phyloP scores from a whole-genome alignment of 169 alveolate species.

The Plasmodium relictum region DNA sequence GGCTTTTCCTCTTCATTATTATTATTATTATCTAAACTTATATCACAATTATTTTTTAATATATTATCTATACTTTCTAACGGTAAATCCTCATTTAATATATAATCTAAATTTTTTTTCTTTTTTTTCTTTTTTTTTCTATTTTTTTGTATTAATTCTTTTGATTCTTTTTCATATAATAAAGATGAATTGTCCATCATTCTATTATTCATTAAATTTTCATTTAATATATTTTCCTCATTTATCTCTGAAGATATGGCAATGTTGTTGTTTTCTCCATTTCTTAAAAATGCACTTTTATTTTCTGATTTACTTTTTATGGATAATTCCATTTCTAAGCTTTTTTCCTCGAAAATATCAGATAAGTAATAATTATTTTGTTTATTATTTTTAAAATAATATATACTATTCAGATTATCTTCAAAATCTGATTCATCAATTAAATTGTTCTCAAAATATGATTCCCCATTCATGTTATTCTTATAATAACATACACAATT shows the following conservation, averaged over 20 bases:
- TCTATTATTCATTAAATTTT: background rate
- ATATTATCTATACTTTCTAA: conserved; percentile 23
- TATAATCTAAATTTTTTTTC: background rate
- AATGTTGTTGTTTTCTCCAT: background rate
- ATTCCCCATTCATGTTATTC: no score
- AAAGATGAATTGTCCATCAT: background rate
- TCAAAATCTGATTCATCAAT: no score
- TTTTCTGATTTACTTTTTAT: background rate
- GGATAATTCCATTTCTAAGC: conserved; percentile 14
- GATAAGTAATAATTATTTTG: background rate
- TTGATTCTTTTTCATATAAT: background rate
- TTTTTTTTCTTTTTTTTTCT: background rate
- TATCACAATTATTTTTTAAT: background rate
- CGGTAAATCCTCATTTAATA: conserved; percentile 26
- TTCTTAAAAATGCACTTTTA: background rate
- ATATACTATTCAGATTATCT: no score
- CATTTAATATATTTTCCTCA: conserved; percentile 17
- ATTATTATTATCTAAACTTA: background rate
- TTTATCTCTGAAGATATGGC: background rate
- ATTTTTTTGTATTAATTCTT: background rate
- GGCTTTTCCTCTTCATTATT: background rate
- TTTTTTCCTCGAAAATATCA: background rate
- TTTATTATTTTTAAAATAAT: no score
- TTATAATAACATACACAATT: no score
- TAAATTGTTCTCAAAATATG: no score